These are phyloP conservation scores for Cladophialophora carrionii DNA, from an alignment of 2,329 filamentous ascomycete genomes.

Conservation along the genomic window DNA sequence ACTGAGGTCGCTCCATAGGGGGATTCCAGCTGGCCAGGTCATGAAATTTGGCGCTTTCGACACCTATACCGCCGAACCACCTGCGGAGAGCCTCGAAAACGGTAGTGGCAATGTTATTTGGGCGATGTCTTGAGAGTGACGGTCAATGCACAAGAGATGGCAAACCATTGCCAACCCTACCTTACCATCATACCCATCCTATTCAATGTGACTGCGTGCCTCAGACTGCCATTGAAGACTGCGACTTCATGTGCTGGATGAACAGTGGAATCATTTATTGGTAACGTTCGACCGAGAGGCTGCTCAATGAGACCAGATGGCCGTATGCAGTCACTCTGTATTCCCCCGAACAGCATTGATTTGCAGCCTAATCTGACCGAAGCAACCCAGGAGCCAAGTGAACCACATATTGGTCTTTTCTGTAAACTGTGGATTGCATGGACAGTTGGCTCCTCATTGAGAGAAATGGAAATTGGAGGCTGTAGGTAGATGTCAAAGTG, in stretches of 20 bases:
- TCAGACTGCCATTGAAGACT: not conserved
- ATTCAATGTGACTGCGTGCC: not conserved
- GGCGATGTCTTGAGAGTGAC: not conserved
- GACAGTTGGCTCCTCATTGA: not conserved
- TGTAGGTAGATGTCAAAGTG: not conserved
- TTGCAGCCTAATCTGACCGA: not conserved
- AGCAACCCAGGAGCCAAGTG: not conserved
- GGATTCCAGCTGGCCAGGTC: not conserved
- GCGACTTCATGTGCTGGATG: not conserved
- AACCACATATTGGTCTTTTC: not conserved
- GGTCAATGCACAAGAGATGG: not conserved
- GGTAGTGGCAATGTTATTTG: not conserved
- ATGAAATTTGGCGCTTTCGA: not conserved
- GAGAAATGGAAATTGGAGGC: not conserved
- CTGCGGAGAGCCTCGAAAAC: not conserved
- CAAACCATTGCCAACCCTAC: constrained; percentile 1
- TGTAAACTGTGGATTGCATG: constrained; percentile 45
- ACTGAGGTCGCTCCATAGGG: not conserved
- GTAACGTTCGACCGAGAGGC: not conserved
- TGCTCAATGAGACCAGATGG: not conserved
- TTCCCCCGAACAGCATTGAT: not conserved
- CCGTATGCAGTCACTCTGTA: not conserved
- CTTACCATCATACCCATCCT: not conserved
- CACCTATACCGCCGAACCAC: not conserved
- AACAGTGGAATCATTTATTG: not conserved